Evolutionary conservation across 2,329 filamentous ascomycete species (phyloP), one percentile per base, ranked within the genome.

Genomic region (Penicillium rolfsii): DNA sequence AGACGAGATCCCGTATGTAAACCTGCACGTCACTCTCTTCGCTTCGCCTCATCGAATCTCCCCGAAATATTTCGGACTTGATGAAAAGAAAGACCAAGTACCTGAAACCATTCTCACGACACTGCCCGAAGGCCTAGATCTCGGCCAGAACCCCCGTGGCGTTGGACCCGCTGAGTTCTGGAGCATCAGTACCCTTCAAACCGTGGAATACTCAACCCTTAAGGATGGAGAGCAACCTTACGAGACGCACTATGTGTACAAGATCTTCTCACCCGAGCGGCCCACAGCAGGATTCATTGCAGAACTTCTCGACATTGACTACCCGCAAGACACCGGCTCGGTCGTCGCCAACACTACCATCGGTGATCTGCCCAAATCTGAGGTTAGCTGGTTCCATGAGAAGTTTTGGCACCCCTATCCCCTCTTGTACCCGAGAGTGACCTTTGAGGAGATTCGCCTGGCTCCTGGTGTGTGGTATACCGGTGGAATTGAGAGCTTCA

Each of bases 11-110:
- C 90, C 91, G 0, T 99, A 97, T 74, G 91, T 92, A 2, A 85
- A 85, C 52, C 84, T 98, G 0, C 89, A 98, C 71, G 94, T 97
- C 55, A 98, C 94, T 0, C 85, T 98, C 0, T 94, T 99, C 70
- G 83, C 93, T 0, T 91, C 92, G 0, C 87, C 91, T 0, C 85
- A 88, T 67, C 83, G 79, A n/a, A 83, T 96, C n/a, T 88, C 85
- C 22, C 84, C 90, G 0, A 75, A 75, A 2, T 93, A 87, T 73
- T 98, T 98, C 81, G 85, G 86, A 58, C 81, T 96, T 1, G 71
- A 81, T 1, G 73, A 83, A 0, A 54, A 67, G 5, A 67, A 69
- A 12, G 67, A 64, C 3, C 74, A 80, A 16, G 85, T 90, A 0
- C 95, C 95, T 0, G 87, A 86, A 61, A 87, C 86, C 22, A 85